Evolutionary conservation across 805 yeast species (phyloP).

Genomic region (Jamesozyma piceae): DNA sequence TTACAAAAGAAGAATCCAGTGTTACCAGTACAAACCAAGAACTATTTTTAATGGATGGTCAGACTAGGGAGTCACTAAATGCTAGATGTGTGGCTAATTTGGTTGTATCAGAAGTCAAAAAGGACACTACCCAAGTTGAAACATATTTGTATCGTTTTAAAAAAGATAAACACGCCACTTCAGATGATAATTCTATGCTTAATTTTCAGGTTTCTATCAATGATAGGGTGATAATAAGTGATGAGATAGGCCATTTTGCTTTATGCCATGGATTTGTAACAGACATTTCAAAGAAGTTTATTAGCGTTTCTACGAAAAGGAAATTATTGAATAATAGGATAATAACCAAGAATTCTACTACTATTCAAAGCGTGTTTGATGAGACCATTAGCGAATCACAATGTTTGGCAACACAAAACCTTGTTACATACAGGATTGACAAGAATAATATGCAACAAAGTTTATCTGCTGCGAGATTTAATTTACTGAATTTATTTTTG

Average conservation of each 20-base stretch:
- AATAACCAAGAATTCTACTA: background rate
- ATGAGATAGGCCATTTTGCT: conserved; percentile 69
- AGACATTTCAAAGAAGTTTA: conserved; percentile 32
- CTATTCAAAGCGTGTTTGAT: conserved; percentile 12
- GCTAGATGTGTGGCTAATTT: conserved; percentile 54
- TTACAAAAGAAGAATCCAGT: conserved; percentile 66
- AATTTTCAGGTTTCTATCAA: conserved; percentile 42
- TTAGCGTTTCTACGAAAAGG: conserved; percentile 47
- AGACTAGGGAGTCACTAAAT: conserved; percentile 48
- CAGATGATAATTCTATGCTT: conserved; percentile 15
- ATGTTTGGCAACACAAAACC: conserved; percentile 30
- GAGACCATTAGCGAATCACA: conserved; percentile 4
- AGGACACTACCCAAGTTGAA: conserved; percentile 12
- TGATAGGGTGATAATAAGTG: conserved; percentile 69
- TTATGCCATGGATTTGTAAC: conserved; percentile 54
- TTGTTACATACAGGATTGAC: conserved; percentile 54
- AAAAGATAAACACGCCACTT: conserved; percentile 1
- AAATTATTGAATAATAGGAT: conserved; percentile 36
- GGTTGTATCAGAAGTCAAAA: conserved; percentile 29
- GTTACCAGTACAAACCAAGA: conserved; percentile 45
- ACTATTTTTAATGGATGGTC: conserved; percentile 45
- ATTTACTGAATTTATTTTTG: conserved; percentile 59
- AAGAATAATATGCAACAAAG: conserved; percentile 71
- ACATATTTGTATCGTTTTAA: conserved; percentile 42
- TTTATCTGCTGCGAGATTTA: conserved; percentile 66